Percentiles rank a stretch among this genome's conserved stretches.
Evolutionary conservation across 805 yeast species (phyloP).

Genomic region (Zygosaccharomyces rouxii): DNA sequence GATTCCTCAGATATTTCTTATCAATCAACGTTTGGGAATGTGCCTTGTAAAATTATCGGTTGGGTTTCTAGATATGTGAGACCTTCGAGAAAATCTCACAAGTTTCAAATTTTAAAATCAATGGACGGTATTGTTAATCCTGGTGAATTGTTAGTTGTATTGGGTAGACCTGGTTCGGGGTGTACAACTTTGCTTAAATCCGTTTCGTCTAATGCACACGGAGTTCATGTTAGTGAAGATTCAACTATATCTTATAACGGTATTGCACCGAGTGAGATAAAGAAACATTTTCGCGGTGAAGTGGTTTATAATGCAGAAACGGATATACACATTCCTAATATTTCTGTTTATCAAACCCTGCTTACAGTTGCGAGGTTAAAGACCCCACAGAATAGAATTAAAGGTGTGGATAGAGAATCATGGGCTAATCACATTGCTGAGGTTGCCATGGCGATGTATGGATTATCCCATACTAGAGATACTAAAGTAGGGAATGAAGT

Average conservation of each 20-base stretch:
- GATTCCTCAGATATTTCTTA: slow-evolving; percentile 64
- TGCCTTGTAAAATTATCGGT: slow-evolving; percentile 31
- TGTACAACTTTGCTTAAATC: slow-evolving; percentile 65
- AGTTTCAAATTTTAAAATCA: slow-evolving; percentile 53
- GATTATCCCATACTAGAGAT: slow-evolving; percentile 54
- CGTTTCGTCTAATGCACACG: slow-evolving; percentile 54
- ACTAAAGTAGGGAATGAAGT: slow-evolving; percentile 60
- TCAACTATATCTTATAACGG: slow-evolving; percentile 53
- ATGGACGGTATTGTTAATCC: slow-evolving; percentile 62
- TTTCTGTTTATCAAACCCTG: slow-evolving; percentile 63
- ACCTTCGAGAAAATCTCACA: slow-evolving; percentile 25
- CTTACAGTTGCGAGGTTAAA: slow-evolving; percentile 57
- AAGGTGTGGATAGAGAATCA: slow-evolving; percentile 52
- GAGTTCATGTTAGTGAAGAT: slow-evolving; percentile 46
- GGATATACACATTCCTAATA: slow-evolving; percentile 63
- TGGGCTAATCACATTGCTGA: slow-evolving; percentile 52
- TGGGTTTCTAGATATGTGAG: slow-evolving; percentile 21
- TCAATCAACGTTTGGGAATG: slow-evolving; percentile 54
- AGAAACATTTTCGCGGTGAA: slow-evolving; percentile 56
- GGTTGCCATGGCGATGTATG: slow-evolving; percentile 53
- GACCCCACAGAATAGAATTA: slow-evolving; percentile 58
- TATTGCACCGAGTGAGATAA: slow-evolving; percentile 48
- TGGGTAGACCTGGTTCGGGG: slow-evolving; percentile 76
- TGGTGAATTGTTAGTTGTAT: slow-evolving; percentile 63
- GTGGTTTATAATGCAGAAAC: slow-evolving; percentile 66